A percentile compares a stretch with the other conserved stretches of the same genome.
Evolutionary conservation across 495 filamentous ascomycete genomes (phyloP).

Genomic region (Hypoxylon lenormandii): DNA sequence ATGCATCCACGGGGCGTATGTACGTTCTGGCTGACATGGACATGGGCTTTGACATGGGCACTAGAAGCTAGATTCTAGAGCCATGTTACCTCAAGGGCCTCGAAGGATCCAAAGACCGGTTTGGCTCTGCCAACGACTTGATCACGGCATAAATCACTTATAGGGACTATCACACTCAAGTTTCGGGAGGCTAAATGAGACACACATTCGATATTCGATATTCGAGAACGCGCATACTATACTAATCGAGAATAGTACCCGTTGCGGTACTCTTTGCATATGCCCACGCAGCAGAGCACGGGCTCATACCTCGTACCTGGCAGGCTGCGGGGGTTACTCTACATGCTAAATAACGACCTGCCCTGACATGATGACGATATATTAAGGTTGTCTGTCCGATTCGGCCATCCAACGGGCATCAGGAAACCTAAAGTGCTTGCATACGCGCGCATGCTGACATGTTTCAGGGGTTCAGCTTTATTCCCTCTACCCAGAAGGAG

Average conservation of each 20-base stretch:
- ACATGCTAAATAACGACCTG: slow-evolving; percentile 24
- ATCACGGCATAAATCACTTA: background rate
- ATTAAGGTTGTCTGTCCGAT: slow-evolving; percentile 28
- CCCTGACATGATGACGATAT: slow-evolving; percentile 15
- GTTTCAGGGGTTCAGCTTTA: slow-evolving; percentile 25
- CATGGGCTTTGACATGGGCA: background rate
- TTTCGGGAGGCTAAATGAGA: background rate
- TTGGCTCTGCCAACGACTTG: background rate
- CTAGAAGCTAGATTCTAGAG: background rate
- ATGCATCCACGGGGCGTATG: slow-evolving; percentile 35
- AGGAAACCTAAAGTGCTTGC: slow-evolving; percentile 35
- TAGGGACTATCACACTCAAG: background rate
- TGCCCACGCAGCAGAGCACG: slow-evolving; percentile 16
- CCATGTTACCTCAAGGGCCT: slow-evolving; percentile 5
- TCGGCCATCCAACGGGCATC: slow-evolving; percentile 30
- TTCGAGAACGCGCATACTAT: background rate
- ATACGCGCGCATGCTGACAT: slow-evolving; percentile 18
- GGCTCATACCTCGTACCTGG: slow-evolving; percentile 35
- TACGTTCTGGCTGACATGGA: slow-evolving; percentile 3
- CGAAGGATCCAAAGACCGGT: background rate
- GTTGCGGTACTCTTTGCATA: slow-evolving; percentile 4
- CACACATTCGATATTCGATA: background rate
- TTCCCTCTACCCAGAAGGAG: slow-evolving; percentile 1
- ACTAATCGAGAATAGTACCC: background rate
- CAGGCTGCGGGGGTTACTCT: slow-evolving; percentile 34